Evolutionary conservation across 176 grass and related monocot species (phyloP).

Genomic region (Carex pumila): DNA sequence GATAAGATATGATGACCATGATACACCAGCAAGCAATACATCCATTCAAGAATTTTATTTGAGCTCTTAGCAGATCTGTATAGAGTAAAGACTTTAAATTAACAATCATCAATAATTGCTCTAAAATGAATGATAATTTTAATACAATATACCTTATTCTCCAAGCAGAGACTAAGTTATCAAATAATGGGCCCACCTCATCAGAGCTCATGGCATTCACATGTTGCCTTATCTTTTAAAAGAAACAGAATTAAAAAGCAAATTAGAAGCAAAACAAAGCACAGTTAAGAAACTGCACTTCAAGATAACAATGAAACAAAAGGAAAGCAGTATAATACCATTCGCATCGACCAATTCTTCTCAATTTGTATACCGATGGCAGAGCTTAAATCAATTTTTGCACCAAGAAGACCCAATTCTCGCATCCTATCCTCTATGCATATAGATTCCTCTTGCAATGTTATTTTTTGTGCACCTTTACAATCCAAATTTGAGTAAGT

Average conservation of each 20-base stretch:
- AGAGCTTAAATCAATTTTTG: conserved; percentile 23
- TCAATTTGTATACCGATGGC: conserved; percentile 28
- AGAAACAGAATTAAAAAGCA: not conserved
- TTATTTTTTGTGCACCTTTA: conserved; percentile 54
- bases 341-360: conserved; percentile 45
- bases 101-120: not conserved
- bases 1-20: conserved; percentile 57
- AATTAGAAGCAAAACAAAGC: conserved; percentile 7
- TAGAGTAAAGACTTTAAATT: conserved; percentile 23
- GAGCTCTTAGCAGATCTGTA: conserved; percentile 43
- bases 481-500: conserved; percentile 12
- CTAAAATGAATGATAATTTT: not conserved
- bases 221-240: conserved; percentile 56
- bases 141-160: conserved; percentile 50
- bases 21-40: conserved; percentile 68
- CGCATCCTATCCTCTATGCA: conserved; percentile 78
- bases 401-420: conserved; percentile 37
- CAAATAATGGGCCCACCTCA: conserved; percentile 66
- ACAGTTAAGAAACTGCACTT: conserved; percentile 17
- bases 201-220: conserved; percentile 49
- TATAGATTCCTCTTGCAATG: conserved; percentile 54
- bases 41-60: conserved; percentile 62
- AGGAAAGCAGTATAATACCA: conserved; percentile 36
- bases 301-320: conserved; percentile 13
- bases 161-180: conserved; percentile 59